Conservation (phyloP, 2,329 filamentous ascomycete species). For the Rosellinia necatrix region DNA sequence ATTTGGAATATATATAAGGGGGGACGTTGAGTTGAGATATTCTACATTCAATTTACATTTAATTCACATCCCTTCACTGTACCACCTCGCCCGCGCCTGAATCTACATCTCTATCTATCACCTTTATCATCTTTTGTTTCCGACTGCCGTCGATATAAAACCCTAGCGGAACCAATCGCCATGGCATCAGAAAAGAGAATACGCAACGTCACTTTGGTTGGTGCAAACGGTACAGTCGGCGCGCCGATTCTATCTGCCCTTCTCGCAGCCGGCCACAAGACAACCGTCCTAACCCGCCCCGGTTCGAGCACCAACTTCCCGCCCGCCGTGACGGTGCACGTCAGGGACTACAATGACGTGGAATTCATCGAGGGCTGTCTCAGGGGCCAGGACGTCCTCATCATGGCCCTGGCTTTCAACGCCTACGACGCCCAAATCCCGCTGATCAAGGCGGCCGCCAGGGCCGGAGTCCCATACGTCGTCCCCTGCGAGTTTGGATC, state of each 20-base stretch:
- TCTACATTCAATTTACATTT: background rate
- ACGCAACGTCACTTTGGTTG: conserved; percentile 31
- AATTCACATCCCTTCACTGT: too few species aligned
- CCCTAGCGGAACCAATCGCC: background rate
- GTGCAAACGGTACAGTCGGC: conserved; percentile 40
- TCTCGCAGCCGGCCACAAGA: conserved; percentile 35
- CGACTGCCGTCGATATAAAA: background rate
- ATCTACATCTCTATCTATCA: too few species aligned
- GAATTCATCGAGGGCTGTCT: conserved; percentile 37
- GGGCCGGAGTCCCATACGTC: conserved; percentile 39
- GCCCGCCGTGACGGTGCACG: conserved; percentile 24
- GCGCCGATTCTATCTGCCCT: conserved; percentile 38
- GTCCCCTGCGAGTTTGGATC: conserved; percentile 42
- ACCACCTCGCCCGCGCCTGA: too few species aligned
- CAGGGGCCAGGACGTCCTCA: conserved; percentile 41
- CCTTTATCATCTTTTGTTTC: background rate
- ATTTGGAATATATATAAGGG: conserved; percentile 7
- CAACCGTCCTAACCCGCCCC: conserved; percentile 41
- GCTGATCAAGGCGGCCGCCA: conserved; percentile 42
- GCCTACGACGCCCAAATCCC: conserved; percentile 33
- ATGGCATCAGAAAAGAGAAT: conserved; percentile 27
- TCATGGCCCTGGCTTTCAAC: conserved; percentile 36
- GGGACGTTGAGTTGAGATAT: background rate
- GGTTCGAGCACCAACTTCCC: conserved; percentile 33
- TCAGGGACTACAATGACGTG: conserved; percentile 33